These are phyloP conservation scores for Martiniozyma asiatica DNA, from an alignment of 1,139 yeast genomes.

Conservation along the genomic window DNA sequence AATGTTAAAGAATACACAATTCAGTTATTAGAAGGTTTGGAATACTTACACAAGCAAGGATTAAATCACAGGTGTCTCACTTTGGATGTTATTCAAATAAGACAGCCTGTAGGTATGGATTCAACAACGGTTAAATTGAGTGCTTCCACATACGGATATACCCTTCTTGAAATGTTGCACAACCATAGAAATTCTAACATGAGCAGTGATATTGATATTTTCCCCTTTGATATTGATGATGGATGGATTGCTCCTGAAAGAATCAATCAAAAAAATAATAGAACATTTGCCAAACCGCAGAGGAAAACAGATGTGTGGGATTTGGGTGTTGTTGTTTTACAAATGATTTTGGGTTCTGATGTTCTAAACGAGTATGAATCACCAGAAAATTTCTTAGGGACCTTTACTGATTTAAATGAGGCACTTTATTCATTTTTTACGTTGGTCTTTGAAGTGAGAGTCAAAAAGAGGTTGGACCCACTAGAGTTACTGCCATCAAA, in stretches of 20 bases:
- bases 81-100: slow-evolving; percentile 45
- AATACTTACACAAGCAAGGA: slow-evolving; percentile 71
- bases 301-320: slow-evolving; percentile 90
- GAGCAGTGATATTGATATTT: slow-evolving; percentile 10
- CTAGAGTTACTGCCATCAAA: slow-evolving; percentile 74
- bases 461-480: slow-evolving; percentile 69
- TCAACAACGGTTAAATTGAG: slow-evolving; percentile 50
- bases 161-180: slow-evolving; percentile 47
- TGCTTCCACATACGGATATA: slow-evolving; percentile 62
- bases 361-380: slow-evolving; percentile 39
- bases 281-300: slow-evolving; percentile 33
- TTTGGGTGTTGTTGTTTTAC: slow-evolving; percentile 66
- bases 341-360: slow-evolving; percentile 57
- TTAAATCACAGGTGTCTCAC: slow-evolving; percentile 60
- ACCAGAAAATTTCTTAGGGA: slow-evolving; percentile 50
- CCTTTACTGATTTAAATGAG: slow-evolving; percentile 32
- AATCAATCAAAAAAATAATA: slow-evolving; percentile 23
- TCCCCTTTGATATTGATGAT: slow-evolving; percentile 17
- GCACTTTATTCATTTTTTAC: slow-evolving; percentile 54
- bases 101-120: slow-evolving; percentile 37
- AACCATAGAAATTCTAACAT: slow-evolving; percentile 32
- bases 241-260: slow-evolving; percentile 78
- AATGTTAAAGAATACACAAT: slow-evolving; percentile 83
- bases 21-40: slow-evolving; percentile 75
- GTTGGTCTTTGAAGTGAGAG: slow-evolving; percentile 51